A percentile compares a stretch with the other conserved stretches of the same genome.
These are phyloP conservation scores for Cylindrotheca fusiformis DNA, from an alignment of 108 stramenopile genomes.

Conservation along the genomic window DNA sequence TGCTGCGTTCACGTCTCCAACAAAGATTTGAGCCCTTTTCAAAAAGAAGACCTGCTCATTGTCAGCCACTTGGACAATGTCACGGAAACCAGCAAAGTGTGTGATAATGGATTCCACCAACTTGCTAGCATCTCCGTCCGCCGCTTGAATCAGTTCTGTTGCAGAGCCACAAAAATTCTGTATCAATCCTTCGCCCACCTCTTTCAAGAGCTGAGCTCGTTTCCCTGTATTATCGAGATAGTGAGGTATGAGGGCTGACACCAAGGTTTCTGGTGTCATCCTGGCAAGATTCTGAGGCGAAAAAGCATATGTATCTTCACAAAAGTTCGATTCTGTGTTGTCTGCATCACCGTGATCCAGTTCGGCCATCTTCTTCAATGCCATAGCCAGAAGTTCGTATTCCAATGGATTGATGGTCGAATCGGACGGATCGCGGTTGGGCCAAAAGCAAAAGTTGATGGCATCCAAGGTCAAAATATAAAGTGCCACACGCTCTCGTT, in stretches of 20 bases:
- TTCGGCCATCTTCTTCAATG: slow-evolving; percentile 71
- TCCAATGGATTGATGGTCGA: slow-evolving; percentile 55
- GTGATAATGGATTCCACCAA: slow-evolving; percentile 55
- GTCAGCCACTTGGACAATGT: slow-evolving; percentile 27
- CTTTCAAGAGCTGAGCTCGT: slow-evolving; percentile 67
- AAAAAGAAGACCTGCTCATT: slow-evolving; percentile 57
- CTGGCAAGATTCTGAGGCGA: slow-evolving; percentile 50
- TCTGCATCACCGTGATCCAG: slow-evolving; percentile 41
- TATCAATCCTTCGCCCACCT: slow-evolving; percentile 63
- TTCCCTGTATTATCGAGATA: slow-evolving; percentile 54
- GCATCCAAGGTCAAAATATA: slow-evolving; percentile 90
- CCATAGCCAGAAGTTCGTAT: slow-evolving; percentile 84
- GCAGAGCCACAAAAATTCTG: slow-evolving; percentile 57
- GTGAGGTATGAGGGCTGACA: slow-evolving; percentile 36
- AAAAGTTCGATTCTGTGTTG: not conserved
- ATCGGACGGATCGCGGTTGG: slow-evolving; percentile 18
- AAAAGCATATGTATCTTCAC: slow-evolving; percentile 41
- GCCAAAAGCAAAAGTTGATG: slow-evolving; percentile 97
- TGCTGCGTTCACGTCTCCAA: slow-evolving; percentile 86
- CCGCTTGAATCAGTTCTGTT: slow-evolving; percentile 50
- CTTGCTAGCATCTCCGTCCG: slow-evolving; percentile 49
- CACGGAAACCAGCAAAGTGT: slow-evolving; percentile 86
- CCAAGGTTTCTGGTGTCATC: slow-evolving; percentile 48
- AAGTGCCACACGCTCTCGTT: slow-evolving; percentile 70
- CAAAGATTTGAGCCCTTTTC: slow-evolving; percentile 91